phyloP scores from a whole-genome alignment of 2,329 filamentous ascomycete genomes.

The Metarhizium humberi region DNA sequence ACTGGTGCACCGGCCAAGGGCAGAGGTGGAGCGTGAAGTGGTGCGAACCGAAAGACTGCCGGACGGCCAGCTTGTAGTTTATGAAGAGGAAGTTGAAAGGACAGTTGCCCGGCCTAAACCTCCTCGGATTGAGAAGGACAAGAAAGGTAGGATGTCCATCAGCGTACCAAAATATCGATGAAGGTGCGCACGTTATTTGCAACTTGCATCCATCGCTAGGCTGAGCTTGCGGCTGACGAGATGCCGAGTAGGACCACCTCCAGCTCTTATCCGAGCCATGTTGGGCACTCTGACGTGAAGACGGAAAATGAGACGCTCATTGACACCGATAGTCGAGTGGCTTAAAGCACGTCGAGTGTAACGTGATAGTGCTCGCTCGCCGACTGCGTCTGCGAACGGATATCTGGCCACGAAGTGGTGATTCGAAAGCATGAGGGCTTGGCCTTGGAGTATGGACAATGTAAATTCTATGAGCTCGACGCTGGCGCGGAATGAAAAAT shows the following conservation, averaged over 20 bases:
- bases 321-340: background rate
- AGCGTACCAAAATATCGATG: constrained; percentile 64
- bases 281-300: constrained; percentile 56
- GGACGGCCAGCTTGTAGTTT: constrained; percentile 55
- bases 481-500: background rate
- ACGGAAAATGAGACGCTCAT: background rate
- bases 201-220: constrained; percentile 7
- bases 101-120: constrained; percentile 45
- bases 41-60: constrained; percentile 47
- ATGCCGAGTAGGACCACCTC: constrained; percentile 46
- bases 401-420: background rate
- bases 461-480: background rate
- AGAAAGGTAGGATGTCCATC: constrained; percentile 92
- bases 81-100: constrained; percentile 49
- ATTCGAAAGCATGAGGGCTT: no score
- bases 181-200: constrained; percentile 35
- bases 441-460: no score
- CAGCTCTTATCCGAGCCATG: constrained; percentile 58
- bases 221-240: constrained; percentile 21
- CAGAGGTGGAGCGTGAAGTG: constrained; percentile 38
- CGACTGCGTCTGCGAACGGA: background rate
- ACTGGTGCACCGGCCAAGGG: constrained; percentile 26
- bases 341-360: background rate
- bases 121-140: constrained; percentile 73
- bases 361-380: background rate